These are phyloP conservation scores for Aspergillus indologenus DNA, from an alignment of 495 filamentous ascomycete genomes.

Conservation along the genomic window DNA sequence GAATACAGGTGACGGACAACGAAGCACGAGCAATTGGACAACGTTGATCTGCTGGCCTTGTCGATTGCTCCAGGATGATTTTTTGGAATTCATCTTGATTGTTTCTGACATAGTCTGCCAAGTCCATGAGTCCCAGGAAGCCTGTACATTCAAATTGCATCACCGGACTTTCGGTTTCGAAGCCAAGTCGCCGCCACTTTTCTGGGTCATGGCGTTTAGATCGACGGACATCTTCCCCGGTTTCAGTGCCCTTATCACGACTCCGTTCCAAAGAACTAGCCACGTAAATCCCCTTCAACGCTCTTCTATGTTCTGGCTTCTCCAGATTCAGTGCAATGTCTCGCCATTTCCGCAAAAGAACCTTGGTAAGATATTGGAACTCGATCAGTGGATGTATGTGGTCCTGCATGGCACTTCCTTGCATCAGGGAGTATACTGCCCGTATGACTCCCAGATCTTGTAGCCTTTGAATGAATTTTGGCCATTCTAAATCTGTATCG, in stretches of 20 bases:
- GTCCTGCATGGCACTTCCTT: slow-evolving; percentile 89
- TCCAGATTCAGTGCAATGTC: slow-evolving; percentile 81
- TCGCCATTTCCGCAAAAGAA: slow-evolving; percentile 86
- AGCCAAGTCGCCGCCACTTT: slow-evolving; percentile 91
- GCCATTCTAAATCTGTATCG: slow-evolving; percentile 79
- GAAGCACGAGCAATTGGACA: slow-evolving; percentile 89
- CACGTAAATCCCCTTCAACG: slow-evolving; percentile 77
- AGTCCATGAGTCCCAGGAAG: slow-evolving; percentile 95
- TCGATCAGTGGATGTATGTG: slow-evolving; percentile 88
- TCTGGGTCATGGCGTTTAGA: slow-evolving; percentile 72
- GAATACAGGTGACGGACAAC: slow-evolving; percentile 77
- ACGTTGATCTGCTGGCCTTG: slow-evolving; percentile 63
- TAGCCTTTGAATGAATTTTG: slow-evolving; percentile 86
- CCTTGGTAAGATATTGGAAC: slow-evolving; percentile 89
- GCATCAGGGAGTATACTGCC: slow-evolving; percentile 87
- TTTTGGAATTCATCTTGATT: slow-evolving; percentile 92
- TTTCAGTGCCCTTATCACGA: slow-evolving; percentile 30
- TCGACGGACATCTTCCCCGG: slow-evolving; percentile 50
- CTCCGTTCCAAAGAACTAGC: slow-evolving; percentile 69
- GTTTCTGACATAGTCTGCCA: slow-evolving; percentile 88
- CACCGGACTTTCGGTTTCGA: slow-evolving; percentile 83
- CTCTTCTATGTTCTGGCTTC: slow-evolving; percentile 81
- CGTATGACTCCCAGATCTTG: slow-evolving; percentile 94
- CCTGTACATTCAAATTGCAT: slow-evolving; percentile 82
- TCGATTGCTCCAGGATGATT: slow-evolving; percentile 83